Evolutionary conservation across 1,284 basidiomycete species (phyloP).

Genomic region (Acaromyces ingoldii): DNA sequence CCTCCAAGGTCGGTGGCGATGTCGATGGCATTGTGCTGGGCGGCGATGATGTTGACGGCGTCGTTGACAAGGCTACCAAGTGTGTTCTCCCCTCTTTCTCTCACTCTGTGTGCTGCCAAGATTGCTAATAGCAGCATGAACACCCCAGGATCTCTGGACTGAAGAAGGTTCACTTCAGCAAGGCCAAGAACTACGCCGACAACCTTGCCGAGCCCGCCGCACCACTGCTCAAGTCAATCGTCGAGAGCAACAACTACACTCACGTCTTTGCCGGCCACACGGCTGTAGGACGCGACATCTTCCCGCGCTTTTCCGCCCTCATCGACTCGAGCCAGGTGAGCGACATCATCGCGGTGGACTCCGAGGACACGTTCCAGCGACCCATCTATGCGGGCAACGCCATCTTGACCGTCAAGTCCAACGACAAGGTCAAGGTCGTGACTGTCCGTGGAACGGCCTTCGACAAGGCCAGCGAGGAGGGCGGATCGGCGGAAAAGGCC

Average conservation of each 20-base stretch:
- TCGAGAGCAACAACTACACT: constrained; percentile 60
- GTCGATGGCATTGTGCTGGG: constrained; percentile 85
- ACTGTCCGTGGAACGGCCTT: constrained; percentile 95
- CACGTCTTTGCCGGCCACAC: constrained; percentile 82
- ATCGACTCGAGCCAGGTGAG: constrained; percentile 69
- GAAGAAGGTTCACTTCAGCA: constrained; percentile 52
- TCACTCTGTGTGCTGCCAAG: neutral
- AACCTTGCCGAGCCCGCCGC: constrained; percentile 54
- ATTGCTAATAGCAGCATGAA: neutral
- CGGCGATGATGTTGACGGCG: constrained; percentile 63
- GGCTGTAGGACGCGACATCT: constrained; percentile 66
- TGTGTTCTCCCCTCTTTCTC: constrained; percentile 50
- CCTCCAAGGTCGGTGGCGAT: constrained; percentile 71
- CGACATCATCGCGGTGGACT: constrained; percentile 83
- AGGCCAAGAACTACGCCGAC: constrained; percentile 55
- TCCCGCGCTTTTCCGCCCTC: constrained; percentile 79
- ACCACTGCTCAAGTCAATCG: constrained; percentile 56
- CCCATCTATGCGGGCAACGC: constrained; percentile 99
- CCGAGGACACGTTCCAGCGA: constrained; percentile 74
- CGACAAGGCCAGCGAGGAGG: constrained; percentile 59
- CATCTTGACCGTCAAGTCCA: constrained; percentile 81
- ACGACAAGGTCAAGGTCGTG: constrained; percentile 81
- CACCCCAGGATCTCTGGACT: constrained; percentile 56
- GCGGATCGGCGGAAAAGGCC: constrained; percentile 63
- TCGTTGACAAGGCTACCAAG: constrained; percentile 76